Base-by-base conservation (phyloP, 331 rosid genomes). In the Malus hybrid region DNA sequence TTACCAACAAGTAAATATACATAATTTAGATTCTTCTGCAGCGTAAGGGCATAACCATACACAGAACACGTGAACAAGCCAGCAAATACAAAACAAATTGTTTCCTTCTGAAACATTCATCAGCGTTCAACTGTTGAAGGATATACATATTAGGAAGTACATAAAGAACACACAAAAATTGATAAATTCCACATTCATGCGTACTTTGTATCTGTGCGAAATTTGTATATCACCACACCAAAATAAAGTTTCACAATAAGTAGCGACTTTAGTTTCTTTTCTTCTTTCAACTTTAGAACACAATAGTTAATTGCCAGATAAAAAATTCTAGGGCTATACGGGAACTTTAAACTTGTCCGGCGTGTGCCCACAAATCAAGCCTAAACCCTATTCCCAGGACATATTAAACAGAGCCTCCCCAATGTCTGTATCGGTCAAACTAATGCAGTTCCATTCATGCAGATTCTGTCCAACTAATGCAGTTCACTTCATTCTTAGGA, bases 1-100 rank as follows among this genome's bases (percentile, higher is more conserved):
- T 80, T 72, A 62, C 50, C 76, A 74, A 52, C 80, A 63, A 19
- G 78, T 72, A 73, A 6, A 32, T 20, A 10, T 20, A 54, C 67
- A 15, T 50, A 54, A 19, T 18, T 34, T 14, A 32, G 33, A 72
- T 62, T 52, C 70, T 76, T 75, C 75, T 22, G 75, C 70, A 71
- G 65, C 68, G 69, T 75, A 80, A 78, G 29, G 4, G 15, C 64
- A 59, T 10, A 57, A 57, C 29, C 0, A n/a, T 24, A 57, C 6
- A 59, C 31, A 59, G 57, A 52, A 52, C 20, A 9, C 0, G 31
- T 22, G 64, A 59, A 22, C 16, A 68, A 69, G 14, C 63, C 64
- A 31, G 34, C 29, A 31, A 54, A 71, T 19, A 11, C 27, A 66
- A 10, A 55, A 36, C 19, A 31, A 65, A 20, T 5, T 65, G 28